phyloP scores from a whole-genome alignment of 139 green algal genomes.

The Tetraselmis striata region DNA sequence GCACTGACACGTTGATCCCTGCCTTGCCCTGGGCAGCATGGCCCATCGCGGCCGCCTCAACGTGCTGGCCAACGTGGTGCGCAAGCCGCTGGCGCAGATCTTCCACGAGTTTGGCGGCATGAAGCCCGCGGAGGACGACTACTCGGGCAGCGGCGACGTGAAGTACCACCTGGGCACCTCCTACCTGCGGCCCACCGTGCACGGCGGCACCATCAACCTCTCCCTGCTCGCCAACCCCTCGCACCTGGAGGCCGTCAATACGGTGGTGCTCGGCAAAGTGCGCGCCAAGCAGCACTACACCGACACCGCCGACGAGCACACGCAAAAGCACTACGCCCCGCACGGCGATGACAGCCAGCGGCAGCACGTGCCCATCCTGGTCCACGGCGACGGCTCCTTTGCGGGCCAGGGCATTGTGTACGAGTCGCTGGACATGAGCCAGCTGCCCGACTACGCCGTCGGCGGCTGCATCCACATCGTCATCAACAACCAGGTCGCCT shows the following conservation, averaged over 20 bases:
- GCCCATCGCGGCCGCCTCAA: slow-evolving; percentile 82
- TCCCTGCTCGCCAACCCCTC: slow-evolving; percentile 92
- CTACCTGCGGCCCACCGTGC: slow-evolving; percentile 85
- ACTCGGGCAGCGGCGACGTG: slow-evolving; percentile 76
- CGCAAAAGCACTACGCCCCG: no score
- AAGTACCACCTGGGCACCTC: slow-evolving; percentile 98
- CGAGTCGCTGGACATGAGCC: slow-evolving; percentile 92
- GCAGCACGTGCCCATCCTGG: slow-evolving; percentile 78
- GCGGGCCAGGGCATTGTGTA: slow-evolving; percentile 95
- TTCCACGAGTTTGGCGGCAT: slow-evolving; percentile 91
- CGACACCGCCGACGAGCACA: slow-evolving; percentile 29
- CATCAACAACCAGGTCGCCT: slow-evolving; percentile 98
- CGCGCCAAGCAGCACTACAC: slow-evolving; percentile 94
- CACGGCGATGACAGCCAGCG: no score
- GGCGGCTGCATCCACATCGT: slow-evolving; percentile 93
- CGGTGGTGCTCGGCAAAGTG: slow-evolving; percentile 87
- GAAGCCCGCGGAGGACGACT: slow-evolving; percentile 34
- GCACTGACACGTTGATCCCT: no score
- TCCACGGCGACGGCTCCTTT: slow-evolving; percentile 96
- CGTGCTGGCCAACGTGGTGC: slow-evolving; percentile 95
- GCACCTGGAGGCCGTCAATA: slow-evolving; percentile 94
- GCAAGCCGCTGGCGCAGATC: slow-evolving; percentile 95
- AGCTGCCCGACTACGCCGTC: slow-evolving; percentile 89
- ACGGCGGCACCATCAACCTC: slow-evolving; percentile 73
- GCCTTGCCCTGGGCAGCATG: slow-evolving; percentile 33